Evolutionary conservation across 129 eudicot genomes (phyloP), one percentile per base, ranked within the genome.

Genomic region (Centrapalus pauciflorus): DNA sequence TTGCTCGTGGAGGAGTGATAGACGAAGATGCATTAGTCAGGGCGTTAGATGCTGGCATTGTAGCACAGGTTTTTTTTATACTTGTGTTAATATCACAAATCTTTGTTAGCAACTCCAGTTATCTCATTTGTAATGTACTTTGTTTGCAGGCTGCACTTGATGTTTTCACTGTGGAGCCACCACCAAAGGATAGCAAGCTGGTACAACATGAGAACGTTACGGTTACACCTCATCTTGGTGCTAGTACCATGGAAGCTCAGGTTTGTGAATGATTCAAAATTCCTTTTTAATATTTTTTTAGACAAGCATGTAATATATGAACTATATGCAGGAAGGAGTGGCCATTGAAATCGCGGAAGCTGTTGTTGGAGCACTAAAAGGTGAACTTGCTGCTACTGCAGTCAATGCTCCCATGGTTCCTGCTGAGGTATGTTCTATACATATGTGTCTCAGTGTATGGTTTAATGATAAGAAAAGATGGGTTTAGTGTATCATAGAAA

Each of bases 401-500:
- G 98, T 93, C 72, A 93, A 93, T 80, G 98, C 98, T 30, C 98
- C 98, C 19, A 93, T 93, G 98, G 98, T 93, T 80, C 90, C 98
- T 67, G 95, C 98, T 71, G 95, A 93, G 98, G 98, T 93, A 82
- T n/a, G n/a, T n/a, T n/a, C n/a, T n/a, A n/a, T n/a, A n/a, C n/a
- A n/a, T n/a, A n/a, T n/a, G n/a, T n/a, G n/a, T n/a, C n/a, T n/a
- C n/a, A n/a, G n/a, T n/a, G n/a, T n/a, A n/a, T n/a, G n/a, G n/a
- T n/a, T n/a, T n/a, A n/a, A n/a, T n/a, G n/a, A n/a, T n/a, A n/a
- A n/a, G n/a, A n/a, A n/a, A n/a, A n/a, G n/a, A n/a, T n/a, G n/a
- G n/a, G n/a, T n/a, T n/a, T n/a, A n/a, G n/a, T n/a, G n/a, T n/a
- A n/a, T n/a, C n/a, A n/a, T n/a, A n/a, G n/a, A n/a, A n/a, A n/a